A percentile compares a stretch with the other conserved stretches of the same genome.
Evolutionary conservation across 2,329 filamentous ascomycete genomes (phyloP).

Genomic region (Venturiaceae sp.): DNA sequence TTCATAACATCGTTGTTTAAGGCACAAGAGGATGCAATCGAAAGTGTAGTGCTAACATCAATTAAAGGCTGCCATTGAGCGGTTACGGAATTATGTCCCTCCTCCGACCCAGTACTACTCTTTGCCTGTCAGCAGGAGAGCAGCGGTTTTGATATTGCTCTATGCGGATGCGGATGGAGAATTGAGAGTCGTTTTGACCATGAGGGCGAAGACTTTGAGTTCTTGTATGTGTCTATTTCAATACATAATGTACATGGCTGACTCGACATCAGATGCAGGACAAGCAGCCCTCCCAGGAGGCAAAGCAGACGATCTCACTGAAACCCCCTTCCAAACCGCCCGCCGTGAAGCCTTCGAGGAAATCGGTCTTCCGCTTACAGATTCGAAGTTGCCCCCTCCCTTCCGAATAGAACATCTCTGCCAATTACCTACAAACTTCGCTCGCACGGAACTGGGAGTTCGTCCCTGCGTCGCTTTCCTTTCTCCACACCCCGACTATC

Average conservation of each 20-base stretch:
- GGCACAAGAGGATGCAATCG: neutral
- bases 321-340: slow-evolving; percentile 66
- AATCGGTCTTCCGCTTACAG: slow-evolving; percentile 72
- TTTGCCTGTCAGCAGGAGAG: slow-evolving; percentile 55
- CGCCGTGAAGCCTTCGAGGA: slow-evolving; percentile 87
- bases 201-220: slow-evolving; percentile 48
- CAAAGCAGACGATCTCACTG: slow-evolving; percentile 44
- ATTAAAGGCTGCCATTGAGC: slow-evolving; percentile 37
- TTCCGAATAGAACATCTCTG: slow-evolving; percentile 85
- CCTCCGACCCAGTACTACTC: slow-evolving; percentile 47
- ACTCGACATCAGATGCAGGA: slow-evolving; percentile 46
- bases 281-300: slow-evolving; percentile 81
- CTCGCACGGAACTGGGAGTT: slow-evolving; percentile 40
- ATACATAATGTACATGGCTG: slow-evolving; percentile 1
- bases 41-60: neutral
- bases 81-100: slow-evolving; percentile 45
- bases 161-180: slow-evolving; percentile 79
- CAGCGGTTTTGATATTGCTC: slow-evolving; percentile 78
- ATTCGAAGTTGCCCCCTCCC: slow-evolving; percentile 58
- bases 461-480: slow-evolving; percentile 52
- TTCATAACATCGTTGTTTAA: neutral
- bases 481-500: slow-evolving; percentile 17
- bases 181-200: slow-evolving; percentile 56
- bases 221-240: slow-evolving; percentile 35
- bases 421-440: slow-evolving; percentile 55